Evolutionary conservation across 2,329 filamentous ascomycete species (phyloP).

Genomic region (Claviceps quebecensis): DNA sequence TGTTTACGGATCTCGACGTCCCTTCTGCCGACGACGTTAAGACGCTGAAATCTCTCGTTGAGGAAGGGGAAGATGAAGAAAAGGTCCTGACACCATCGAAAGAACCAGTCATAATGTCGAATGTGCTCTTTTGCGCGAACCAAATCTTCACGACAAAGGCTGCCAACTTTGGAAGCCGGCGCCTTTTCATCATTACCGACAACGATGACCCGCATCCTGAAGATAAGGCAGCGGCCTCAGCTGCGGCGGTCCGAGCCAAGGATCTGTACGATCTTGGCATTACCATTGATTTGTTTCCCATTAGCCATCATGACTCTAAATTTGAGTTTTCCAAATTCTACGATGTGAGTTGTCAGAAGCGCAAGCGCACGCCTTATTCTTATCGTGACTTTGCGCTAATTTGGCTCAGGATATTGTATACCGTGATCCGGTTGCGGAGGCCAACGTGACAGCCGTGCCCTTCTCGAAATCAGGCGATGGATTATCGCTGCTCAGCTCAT

Average conservation of each 20-base stretch:
- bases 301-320: conserved; percentile 52
- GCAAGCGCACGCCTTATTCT: too few relatives aligned
- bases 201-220: conserved; percentile 71
- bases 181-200: conserved; percentile 92
- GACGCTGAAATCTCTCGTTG: conserved; percentile 57
- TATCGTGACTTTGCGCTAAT: not conserved
- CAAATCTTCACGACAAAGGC: conserved; percentile 93
- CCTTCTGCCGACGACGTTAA: conserved; percentile 82
- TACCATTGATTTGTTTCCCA: conserved; percentile 83
- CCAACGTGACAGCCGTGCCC: conserved; percentile 37
- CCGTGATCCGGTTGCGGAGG: conserved; percentile 57
- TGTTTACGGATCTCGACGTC: conserved; percentile 76
- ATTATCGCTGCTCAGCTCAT: conserved; percentile 61
- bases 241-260: conserved; percentile 76
- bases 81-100: conserved; percentile 56
- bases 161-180: conserved; percentile 80
- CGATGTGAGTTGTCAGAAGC: conserved; percentile 43
- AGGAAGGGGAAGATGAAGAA: conserved; percentile 60
- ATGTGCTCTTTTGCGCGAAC: conserved; percentile 86
- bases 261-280: conserved; percentile 92
- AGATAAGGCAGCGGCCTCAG: conserved; percentile 58
- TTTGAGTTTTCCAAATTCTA: conserved; percentile 86
- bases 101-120: conserved; percentile 66
- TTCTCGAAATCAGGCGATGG: conserved; percentile 59
- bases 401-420: conserved; percentile 70